phyloP scores from a whole-genome alignment of 805 yeast species.

The Blastobotrys peoriensis region DNA sequence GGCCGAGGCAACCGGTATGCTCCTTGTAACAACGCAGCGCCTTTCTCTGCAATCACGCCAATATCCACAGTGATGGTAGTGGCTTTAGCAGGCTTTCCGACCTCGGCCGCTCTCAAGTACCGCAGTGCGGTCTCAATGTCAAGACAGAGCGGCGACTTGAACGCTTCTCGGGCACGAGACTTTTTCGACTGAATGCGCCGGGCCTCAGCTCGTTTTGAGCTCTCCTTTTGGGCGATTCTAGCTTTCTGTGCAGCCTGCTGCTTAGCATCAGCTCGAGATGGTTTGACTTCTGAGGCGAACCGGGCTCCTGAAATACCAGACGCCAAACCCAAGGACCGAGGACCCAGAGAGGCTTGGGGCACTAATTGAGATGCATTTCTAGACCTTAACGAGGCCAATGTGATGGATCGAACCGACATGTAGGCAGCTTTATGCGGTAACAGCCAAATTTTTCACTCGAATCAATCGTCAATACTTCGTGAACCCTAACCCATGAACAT shows the following conservation, averaged over 20 bases:
- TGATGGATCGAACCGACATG: no score
- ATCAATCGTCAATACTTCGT: no score
- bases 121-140: constrained; percentile 66
- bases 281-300: constrained; percentile 2
- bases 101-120: constrained; percentile 82
- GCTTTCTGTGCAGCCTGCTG: constrained; percentile 30
- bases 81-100: constrained; percentile 69
- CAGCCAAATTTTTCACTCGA: no score
- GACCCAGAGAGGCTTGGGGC: no score
- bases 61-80: constrained; percentile 66
- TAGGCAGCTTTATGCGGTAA: no score
- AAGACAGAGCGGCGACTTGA: constrained; percentile 59
- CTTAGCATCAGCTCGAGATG: constrained; percentile 22
- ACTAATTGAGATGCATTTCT: no score
- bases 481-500: no score
- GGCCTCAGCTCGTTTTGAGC: constrained; percentile 24
- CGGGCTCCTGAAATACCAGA: no score
- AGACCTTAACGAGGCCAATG: no score
- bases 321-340: no score
- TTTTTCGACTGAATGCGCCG: constrained; percentile 21
- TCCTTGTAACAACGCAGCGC: constrained; percentile 71
- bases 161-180: constrained; percentile 37
- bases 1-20: constrained; percentile 67
- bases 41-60: constrained; percentile 63
- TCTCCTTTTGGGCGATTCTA: constrained; percentile 27